Conservation (phyloP, 2,329 filamentous ascomycete genomes). For the Eurotiales sp. region DNA sequence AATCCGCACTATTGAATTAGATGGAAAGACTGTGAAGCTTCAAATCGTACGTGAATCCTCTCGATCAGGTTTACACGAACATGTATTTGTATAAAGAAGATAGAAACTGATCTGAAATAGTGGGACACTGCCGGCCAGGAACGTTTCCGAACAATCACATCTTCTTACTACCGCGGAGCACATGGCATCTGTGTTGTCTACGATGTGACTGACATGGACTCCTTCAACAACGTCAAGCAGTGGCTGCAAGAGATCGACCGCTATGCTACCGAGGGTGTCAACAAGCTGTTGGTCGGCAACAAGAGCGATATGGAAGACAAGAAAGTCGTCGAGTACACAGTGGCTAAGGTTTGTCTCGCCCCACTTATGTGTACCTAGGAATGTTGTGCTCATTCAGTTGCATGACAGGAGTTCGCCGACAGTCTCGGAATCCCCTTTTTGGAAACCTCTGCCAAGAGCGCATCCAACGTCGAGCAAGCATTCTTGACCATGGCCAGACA, state of each 20-base stretch:
- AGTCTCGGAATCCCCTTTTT: slow-evolving; percentile 98
- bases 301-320: slow-evolving; percentile 99
- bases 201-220: slow-evolving; percentile 99
- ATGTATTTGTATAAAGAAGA: slow-evolving; percentile 34
- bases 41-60: slow-evolving; percentile 91
- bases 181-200: slow-evolving; percentile 99
- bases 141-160: slow-evolving; percentile 99
- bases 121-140: slow-evolving; percentile 99
- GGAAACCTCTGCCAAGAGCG: slow-evolving; percentile 99
- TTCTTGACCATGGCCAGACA: slow-evolving; percentile 99
- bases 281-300: slow-evolving; percentile 99
- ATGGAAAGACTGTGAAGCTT: slow-evolving; percentile 99
- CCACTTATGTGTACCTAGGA: not conserved
- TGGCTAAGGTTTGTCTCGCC: slow-evolving; percentile 75
- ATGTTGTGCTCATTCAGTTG: no score
- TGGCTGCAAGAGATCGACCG: slow-evolving; percentile 99
- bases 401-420: slow-evolving; percentile 86
- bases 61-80: no score
- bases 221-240: slow-evolving; percentile 99
- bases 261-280: slow-evolving; percentile 98
- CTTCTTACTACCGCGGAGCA: slow-evolving; percentile 97
- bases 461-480: slow-evolving; percentile 98
- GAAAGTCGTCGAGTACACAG: slow-evolving; percentile 99
- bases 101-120: slow-evolving; percentile 46
- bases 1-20: slow-evolving; percentile 99